Conservation (phyloP, 345 rosid species). For the Corchorus capsularis region DNA sequence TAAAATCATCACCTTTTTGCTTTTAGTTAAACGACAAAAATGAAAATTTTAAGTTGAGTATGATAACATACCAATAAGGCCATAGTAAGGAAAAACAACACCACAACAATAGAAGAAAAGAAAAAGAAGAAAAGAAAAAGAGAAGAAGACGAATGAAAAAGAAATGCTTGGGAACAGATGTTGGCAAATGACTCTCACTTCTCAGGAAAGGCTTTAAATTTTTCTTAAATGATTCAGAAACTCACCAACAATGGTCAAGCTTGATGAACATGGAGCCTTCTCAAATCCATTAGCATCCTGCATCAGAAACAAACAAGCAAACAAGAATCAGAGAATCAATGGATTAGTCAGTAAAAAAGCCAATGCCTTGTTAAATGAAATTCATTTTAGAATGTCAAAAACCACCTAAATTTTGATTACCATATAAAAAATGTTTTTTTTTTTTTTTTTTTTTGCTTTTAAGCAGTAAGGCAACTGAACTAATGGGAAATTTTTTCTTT, state of each 20-base stretch:
- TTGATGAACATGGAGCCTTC: conserved; percentile 27
- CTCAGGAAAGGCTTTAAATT: too few species aligned
- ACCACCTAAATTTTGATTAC: neutral
- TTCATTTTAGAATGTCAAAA: neutral
- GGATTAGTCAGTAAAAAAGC: neutral
- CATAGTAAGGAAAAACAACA: neutral
- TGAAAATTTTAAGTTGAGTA: neutral
- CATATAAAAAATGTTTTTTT: neutral
- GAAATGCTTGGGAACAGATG: neutral
- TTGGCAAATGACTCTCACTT: neutral
- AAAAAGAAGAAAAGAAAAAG: neutral
- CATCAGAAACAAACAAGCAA: conserved; percentile 14
- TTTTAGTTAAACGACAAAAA: neutral
- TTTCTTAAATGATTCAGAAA: neutral
- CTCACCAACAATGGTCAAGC: conserved; percentile 31
- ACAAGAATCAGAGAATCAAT: conserved; percentile 12
- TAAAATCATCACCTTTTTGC: neutral
- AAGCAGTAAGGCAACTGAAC: neutral
- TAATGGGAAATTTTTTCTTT: neutral
- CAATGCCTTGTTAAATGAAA: neutral
- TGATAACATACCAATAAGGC: neutral
- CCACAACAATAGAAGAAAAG: neutral
- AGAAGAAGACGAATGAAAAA: neutral
- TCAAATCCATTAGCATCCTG: conserved; percentile 50
- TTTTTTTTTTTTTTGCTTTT: neutral